phyloP scores from a whole-genome alignment of 2,329 filamentous ascomycete species.

The Hortaea sp. region DNA sequence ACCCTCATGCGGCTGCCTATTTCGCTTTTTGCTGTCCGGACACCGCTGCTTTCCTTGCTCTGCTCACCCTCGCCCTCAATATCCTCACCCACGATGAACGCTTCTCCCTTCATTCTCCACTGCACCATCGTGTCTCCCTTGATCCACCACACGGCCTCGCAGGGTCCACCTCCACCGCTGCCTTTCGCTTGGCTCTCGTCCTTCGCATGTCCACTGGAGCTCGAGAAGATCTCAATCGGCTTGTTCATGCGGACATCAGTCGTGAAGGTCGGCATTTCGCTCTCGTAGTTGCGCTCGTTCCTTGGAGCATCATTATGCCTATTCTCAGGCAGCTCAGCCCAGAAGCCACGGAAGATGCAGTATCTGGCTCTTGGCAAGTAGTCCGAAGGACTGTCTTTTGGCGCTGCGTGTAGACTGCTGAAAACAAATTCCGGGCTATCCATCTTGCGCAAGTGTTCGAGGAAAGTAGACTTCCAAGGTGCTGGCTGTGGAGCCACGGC shows the following conservation, averaged over 20 bases:
- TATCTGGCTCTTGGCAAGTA: conserved; percentile 55
- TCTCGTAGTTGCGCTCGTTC: conserved; percentile 63
- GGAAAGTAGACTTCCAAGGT: conserved; percentile 44
- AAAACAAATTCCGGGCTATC: conserved; percentile 41
- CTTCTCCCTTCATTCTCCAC: conserved; percentile 72
- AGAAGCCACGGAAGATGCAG: conserved; percentile 80
- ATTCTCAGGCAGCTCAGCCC: conserved; percentile 61
- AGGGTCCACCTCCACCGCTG: conserved; percentile 54
- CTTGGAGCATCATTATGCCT: conserved; percentile 60
- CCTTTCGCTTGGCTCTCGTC: conserved; percentile 35
- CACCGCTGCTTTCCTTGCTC: conserved; percentile 44
- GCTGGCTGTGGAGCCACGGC: conserved; percentile 30
- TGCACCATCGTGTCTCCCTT: conserved; percentile 56
- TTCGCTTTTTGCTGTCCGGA: conserved; percentile 49
- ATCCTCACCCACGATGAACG: conserved; percentile 65
- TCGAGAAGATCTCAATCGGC: conserved; percentile 56
- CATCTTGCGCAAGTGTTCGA: conserved; percentile 40
- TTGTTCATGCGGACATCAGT: conserved; percentile 87
- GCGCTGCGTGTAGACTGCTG: conserved; percentile 37
- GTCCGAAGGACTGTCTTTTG: conserved; percentile 30
- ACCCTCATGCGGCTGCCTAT: conserved; percentile 55
- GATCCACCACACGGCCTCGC: conserved; percentile 82
- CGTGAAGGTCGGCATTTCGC: conserved; percentile 72
- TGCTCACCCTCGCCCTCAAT: conserved; percentile 44
- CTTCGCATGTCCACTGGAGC: conserved; percentile 37